Evolutionary conservation across 352 stramenopile species (phyloP), one percentile per base, ranked within the genome.

Genomic region (Peronosclerospora sorghi): DNA sequence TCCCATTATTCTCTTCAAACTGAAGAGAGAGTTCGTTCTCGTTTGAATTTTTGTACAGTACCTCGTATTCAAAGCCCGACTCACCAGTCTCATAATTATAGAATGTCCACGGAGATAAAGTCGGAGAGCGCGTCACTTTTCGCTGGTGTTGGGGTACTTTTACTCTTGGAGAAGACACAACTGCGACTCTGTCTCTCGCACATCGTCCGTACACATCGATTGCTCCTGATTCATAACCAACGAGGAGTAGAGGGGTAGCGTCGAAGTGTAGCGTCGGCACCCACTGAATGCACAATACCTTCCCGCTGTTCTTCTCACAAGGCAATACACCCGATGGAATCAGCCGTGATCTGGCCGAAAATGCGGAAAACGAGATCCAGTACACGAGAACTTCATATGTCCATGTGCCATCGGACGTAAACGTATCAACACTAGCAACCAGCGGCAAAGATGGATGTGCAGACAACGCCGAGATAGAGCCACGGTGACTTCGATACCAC

Each of bases 311-410:
- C 27, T 58, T 44, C 7, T 61, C 53, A 30, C 74, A 86, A 8
- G 63, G 56, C 18, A 91, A 46, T 5, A 87, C 77, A 1, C 79
- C 78, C 1, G 76, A 91, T 27, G 79, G 79, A 32, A 91, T 78
- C 17, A 91, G 55, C 7, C 78, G 58, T n/a, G 73, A 82, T 29
- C 86, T 69, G 4, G 65, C 73, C n/a, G 72, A 83, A 49, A 91
- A 89, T 3, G 75, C 73, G 0, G 79, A 87, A 45, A 87, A 84
- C 2, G 76, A 88, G 27, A 91, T 62, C 79, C 79, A 91, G 45
- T 76, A 91, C 28, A 91, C 75, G 6, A 87, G 56, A 44, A 91
- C 68, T 54, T 87, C 75, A 45, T 74, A 65, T n/a, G n/a, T 51
- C 41, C 32, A 32, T 0, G 41, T 32, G 20, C 35, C 34, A 13